Conservation (phyloP, 768 basidiomycete species). For the Suillus spraguei region DNA sequence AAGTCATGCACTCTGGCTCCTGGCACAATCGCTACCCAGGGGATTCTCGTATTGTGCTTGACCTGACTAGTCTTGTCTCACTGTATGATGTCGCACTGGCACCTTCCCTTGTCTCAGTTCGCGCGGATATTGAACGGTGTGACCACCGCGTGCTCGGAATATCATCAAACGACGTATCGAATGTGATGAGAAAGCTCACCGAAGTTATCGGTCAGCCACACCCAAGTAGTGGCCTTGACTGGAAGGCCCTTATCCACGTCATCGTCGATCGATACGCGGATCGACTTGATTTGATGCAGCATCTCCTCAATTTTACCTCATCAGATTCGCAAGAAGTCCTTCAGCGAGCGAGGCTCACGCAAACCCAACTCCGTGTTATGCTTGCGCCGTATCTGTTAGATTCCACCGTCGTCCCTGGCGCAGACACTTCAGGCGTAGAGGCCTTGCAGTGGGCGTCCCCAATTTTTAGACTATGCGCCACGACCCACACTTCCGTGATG, state of each 20-base stretch:
- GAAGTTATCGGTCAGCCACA: slow-evolving; percentile 9
- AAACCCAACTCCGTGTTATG: slow-evolving; percentile 26
- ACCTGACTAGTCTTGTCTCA: slow-evolving; percentile 24
- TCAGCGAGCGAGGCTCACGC: slow-evolving; percentile 12
- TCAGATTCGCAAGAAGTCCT: slow-evolving; percentile 18
- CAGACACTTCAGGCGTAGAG: not conserved
- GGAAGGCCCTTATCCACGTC: slow-evolving; percentile 40
- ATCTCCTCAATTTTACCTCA: slow-evolving; percentile 33
- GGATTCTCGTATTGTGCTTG: slow-evolving; percentile 27
- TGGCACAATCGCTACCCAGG: slow-evolving; percentile 31
- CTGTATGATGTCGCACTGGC: slow-evolving; percentile 30
- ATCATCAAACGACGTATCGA: slow-evolving; percentile 17
- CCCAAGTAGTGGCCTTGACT: slow-evolving; percentile 40
- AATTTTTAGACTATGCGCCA: slow-evolving; percentile 15
- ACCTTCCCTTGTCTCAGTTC: slow-evolving; percentile 20
- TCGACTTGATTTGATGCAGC: slow-evolving; percentile 43
- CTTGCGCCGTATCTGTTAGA: slow-evolving; percentile 18
- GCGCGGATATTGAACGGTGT: slow-evolving; percentile 22
- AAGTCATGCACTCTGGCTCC: slow-evolving; percentile 21
- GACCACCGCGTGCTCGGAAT: slow-evolving; percentile 22
- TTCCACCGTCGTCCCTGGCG: slow-evolving; percentile 9
- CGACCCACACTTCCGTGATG: slow-evolving; percentile 14
- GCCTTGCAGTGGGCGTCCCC: slow-evolving; percentile 17
- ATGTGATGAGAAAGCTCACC: slow-evolving; percentile 12
- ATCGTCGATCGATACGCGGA: slow-evolving; percentile 43